Conservation (phyloP, 306 rosid species). For the Morella rubra region DNA sequence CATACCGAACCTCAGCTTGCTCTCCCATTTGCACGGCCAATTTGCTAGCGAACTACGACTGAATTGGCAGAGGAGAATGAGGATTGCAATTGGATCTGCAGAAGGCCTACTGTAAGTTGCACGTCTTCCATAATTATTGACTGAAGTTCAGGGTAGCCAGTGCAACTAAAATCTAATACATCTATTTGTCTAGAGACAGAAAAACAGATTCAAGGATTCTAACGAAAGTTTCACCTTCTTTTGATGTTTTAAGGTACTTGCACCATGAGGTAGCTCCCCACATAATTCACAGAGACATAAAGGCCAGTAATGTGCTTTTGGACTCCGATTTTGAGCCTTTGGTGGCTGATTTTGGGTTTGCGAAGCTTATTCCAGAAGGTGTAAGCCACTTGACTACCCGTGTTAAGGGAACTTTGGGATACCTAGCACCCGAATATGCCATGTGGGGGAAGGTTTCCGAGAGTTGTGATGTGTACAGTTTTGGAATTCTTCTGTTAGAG, state of each 20-base stretch:
- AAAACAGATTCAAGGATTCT: not conserved
- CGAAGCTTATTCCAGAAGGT: constrained; percentile 86
- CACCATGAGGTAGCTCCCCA: constrained; percentile 83
- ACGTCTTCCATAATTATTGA: not conserved
- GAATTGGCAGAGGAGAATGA: constrained; percentile 73
- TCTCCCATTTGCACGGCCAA: constrained; percentile 90
- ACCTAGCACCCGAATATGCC: constrained; percentile 87
- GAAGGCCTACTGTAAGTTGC: constrained; percentile 73
- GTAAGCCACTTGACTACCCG: constrained; percentile 91
- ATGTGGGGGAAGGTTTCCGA: constrained; percentile 97
- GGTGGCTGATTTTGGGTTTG: constrained; percentile 88
- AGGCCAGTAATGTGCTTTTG: constrained; percentile 79
- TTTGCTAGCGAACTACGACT: constrained; percentile 55
- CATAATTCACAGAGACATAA: constrained; percentile 84
- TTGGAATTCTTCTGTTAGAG: constrained; percentile 74
- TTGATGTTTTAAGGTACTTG: constrained; percentile 55
- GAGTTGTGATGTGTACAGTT: constrained; percentile 83
- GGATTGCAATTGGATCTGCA: constrained; percentile 80
- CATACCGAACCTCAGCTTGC: constrained; percentile 89
- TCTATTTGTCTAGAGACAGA: not conserved
- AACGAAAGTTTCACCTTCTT: not conserved
- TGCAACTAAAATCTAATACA: too few species aligned
- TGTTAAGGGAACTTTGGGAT: constrained; percentile 87
- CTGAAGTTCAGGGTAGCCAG: not conserved
- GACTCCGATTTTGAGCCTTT: constrained; percentile 73